These are phyloP conservation scores for Phytophthora ramorum DNA, from an alignment of 352 stramenopile species.

Conservation along the genomic window DNA sequence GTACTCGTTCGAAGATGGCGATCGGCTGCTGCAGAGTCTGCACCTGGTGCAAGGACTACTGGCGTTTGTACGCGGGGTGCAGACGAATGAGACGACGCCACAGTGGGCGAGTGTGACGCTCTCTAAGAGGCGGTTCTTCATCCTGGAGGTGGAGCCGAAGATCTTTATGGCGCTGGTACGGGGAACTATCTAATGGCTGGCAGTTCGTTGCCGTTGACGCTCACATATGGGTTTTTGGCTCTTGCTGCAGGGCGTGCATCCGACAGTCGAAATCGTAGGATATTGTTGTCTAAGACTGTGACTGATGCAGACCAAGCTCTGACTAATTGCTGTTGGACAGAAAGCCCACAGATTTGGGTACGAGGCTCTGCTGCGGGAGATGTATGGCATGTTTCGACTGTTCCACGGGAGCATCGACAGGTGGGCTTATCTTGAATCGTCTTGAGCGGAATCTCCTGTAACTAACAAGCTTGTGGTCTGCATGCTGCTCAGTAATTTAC, in stretches of 20 bases:
- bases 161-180: slow-evolving; percentile 69
- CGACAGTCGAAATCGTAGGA: slow-evolving; percentile 44
- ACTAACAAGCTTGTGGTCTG: background rate
- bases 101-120: slow-evolving; percentile 61
- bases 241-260: slow-evolving; percentile 36
- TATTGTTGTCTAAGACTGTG: background rate
- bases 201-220: slow-evolving; percentile 1
- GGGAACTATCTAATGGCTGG: background rate
- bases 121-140: slow-evolving; percentile 44
- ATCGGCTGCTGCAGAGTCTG: slow-evolving; percentile 45
- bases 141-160: slow-evolving; percentile 63
- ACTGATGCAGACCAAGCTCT: background rate
- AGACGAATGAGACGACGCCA: background rate
- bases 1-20: slow-evolving; percentile 27
- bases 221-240: background rate
- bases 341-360: slow-evolving; percentile 47
- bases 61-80: slow-evolving; percentile 42
- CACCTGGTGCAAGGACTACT: slow-evolving; percentile 63
- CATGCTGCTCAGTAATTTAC: slow-evolving; percentile 35
- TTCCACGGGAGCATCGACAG: slow-evolving; percentile 63
- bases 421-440: slow-evolving; percentile 10
- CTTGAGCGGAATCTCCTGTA: background rate
- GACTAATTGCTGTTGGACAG: slow-evolving; percentile 13
- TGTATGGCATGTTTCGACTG: slow-evolving; percentile 63
- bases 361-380: slow-evolving; percentile 42